phyloP scores from a whole-genome alignment of 352 stramenopile species.

The Pythium diclinum region DNA sequence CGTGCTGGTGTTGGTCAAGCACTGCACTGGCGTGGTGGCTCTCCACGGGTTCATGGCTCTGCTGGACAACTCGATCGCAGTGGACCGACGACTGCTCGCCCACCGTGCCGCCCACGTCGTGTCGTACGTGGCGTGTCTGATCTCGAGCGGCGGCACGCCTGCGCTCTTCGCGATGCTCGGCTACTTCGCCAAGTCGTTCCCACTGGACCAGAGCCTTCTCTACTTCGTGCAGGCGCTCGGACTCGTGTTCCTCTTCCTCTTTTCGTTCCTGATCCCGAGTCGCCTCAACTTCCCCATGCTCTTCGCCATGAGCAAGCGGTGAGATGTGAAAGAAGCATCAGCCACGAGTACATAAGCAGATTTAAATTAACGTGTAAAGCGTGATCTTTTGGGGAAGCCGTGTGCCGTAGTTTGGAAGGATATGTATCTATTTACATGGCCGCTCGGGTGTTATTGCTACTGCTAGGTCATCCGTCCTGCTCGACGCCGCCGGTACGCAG shows the following conservation, averaged over 20 bases:
- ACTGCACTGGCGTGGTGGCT: slow-evolving; percentile 55
- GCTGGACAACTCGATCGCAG: slow-evolving; percentile 77
- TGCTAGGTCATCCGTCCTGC: slow-evolving; percentile 3
- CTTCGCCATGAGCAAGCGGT: slow-evolving; percentile 78
- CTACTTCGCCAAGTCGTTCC: slow-evolving; percentile 74
- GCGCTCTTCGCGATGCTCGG: slow-evolving; percentile 70
- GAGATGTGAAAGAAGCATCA: slow-evolving; percentile 22
- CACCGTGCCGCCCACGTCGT: slow-evolving; percentile 65
- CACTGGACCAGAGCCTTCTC: slow-evolving; percentile 75
- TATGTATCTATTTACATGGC: slow-evolving; percentile 22
- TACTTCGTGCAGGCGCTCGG: slow-evolving; percentile 73
- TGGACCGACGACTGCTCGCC: slow-evolving; percentile 65
- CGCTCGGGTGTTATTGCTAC: slow-evolving; percentile 11
- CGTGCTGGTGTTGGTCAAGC: slow-evolving; percentile 57
- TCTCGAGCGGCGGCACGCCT: slow-evolving; percentile 45
- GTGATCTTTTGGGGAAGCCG: background rate
- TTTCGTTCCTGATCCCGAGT: slow-evolving; percentile 74
- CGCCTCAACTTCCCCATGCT: slow-evolving; percentile 81
- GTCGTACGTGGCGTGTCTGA: slow-evolving; percentile 51
- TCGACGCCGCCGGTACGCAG: background rate
- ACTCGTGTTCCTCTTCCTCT: slow-evolving; percentile 66
- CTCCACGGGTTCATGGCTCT: slow-evolving; percentile 63
- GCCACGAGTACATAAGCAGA: background rate
- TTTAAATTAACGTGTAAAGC: background rate
- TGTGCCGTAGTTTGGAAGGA: background rate